These are phyloP conservation scores for Cladosporium cucumerinum DNA, from an alignment of 2,329 filamentous ascomycete genomes.

Conservation along the genomic window DNA sequence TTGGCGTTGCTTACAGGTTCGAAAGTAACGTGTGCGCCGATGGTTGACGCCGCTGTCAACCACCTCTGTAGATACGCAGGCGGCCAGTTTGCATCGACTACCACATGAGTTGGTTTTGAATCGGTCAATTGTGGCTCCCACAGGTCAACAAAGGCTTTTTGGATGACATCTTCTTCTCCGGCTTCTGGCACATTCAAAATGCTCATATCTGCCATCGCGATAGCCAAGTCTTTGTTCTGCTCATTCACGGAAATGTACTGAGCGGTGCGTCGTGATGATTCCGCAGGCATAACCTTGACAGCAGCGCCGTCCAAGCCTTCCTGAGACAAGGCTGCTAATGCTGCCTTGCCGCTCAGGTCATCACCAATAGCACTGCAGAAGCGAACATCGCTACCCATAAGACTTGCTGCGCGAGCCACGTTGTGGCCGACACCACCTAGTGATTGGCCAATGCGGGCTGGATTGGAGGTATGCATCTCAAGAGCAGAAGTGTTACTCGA, in stretches of 20 bases:
- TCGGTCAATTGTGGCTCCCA: constrained; percentile 60
- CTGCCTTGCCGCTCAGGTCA: constrained; percentile 71
- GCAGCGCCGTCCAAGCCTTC: constrained; percentile 63
- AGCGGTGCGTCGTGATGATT: constrained; percentile 64
- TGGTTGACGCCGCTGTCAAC: constrained; percentile 57
- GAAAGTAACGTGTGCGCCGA: constrained; percentile 64
- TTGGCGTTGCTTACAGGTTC: constrained; percentile 88
- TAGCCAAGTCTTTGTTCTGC: constrained; percentile 72
- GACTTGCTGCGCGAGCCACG: constrained; percentile 78
- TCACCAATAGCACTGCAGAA: constrained; percentile 80
- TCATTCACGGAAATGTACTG: constrained; percentile 93
- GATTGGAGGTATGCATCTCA: constrained; percentile 77
- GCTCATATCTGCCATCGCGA: constrained; percentile 94
- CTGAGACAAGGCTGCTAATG: constrained; percentile 62
- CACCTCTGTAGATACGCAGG: constrained; percentile 63
- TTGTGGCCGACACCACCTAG: constrained; percentile 92
- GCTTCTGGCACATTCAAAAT: constrained; percentile 58
- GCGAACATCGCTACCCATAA: constrained; percentile 62
- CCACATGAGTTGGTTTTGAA: constrained; percentile 67
- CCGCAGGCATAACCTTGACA: constrained; percentile 49
- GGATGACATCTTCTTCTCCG: constrained; percentile 34
- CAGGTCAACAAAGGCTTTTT: constrained; percentile 43
- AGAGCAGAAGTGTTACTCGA: constrained; percentile 44
- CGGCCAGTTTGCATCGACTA: constrained; percentile 86
- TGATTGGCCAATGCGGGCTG: constrained; percentile 73